Base-by-base conservation (phyloP, 257 asterid genomes). In the Solanum lycopersicoides region DNA sequence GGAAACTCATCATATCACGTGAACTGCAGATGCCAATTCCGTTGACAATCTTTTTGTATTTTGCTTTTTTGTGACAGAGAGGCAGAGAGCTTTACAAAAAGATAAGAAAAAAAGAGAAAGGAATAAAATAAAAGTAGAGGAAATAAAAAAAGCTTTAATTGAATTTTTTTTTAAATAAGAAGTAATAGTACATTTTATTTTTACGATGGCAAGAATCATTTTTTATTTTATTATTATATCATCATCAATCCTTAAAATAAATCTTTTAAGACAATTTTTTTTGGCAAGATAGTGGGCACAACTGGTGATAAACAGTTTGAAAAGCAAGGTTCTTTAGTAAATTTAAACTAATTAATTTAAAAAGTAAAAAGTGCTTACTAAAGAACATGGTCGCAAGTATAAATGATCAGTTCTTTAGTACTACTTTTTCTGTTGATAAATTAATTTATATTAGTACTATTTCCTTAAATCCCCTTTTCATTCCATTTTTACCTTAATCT, bases 11-110 rank as follows among this genome's bases (percentile, higher is more conserved):
- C 44, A 9, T 0, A 30, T 80, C 85, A 47, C 68, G 68, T 80
- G 66, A 25, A 80, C 44, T 47, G 42, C 44, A 47, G 42, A 80
- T 47, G 41, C 44, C 66, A 47, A 30, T 80, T 80, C 42, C 84
- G 84, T 79, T 66, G 42, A 65, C 28, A 68, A 60, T 7, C 39
- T 47, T 9, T 50, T 28, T 11, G 82, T 45, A 28, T 20, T 84
- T 37, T 28, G 28, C 39, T 60, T 42, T 50, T 53, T 39, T 83
- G 88, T 35, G 21, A 77, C 47, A n/a, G 83, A 79, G 89, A 60
- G 68, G 14, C 30, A 50, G 30, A 23, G 15, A 68, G 89, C 89
- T 87, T 88, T 83, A 88, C 89, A 90, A 39, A 71, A 75, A 41
- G 56, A 37, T 74, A 23, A 11, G 18, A n/a, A 2, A 20, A 75